phyloP scores from a whole-genome alignment of 371 early-diverging fungal genomes.

The Vittaforma corneae region DNA sequence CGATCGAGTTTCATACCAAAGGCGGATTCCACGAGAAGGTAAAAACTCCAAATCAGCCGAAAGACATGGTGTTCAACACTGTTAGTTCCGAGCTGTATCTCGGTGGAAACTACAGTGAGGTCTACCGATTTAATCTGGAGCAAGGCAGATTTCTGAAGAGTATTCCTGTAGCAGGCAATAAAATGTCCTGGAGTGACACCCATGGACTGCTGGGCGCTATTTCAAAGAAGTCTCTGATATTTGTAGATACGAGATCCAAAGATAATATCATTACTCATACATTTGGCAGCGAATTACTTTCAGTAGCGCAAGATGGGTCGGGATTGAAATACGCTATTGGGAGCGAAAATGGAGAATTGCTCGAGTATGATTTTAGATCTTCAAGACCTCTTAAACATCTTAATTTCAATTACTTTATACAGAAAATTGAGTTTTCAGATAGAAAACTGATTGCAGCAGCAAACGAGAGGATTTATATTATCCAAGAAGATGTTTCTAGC shows the following conservation, averaged over 20 bases:
- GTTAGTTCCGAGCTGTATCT: conserved; percentile 77
- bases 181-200: conserved; percentile 68
- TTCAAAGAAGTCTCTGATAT: conserved; percentile 65
- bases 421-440: conserved; percentile 69
- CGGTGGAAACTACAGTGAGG: conserved; percentile 68
- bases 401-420: conserved; percentile 89
- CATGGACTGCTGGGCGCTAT: conserved; percentile 80
- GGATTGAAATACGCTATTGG: conserved; percentile 79
- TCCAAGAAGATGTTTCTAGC: too few relatives aligned
- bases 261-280: conserved; percentile 55
- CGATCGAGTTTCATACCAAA: conserved; percentile 88
- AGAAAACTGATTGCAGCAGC: conserved; percentile 75
- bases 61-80: conserved; percentile 64
- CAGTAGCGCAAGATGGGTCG: conserved; percentile 67
- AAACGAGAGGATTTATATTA: conserved; percentile 70
- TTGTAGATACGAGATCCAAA: conserved; percentile 47
- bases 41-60: conserved; percentile 68
- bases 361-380: conserved; percentile 81
- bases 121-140: conserved; percentile 80
- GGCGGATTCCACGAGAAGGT: conserved; percentile 82
- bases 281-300: conserved; percentile 61
- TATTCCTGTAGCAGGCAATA: conserved; percentile 60
- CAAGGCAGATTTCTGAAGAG: conserved; percentile 77
- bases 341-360: conserved; percentile 73
- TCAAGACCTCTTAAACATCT: conserved; percentile 69